Evolutionary conservation across 805 yeast species (phyloP), one percentile per base, ranked within the genome.

Genomic region (Pichia exigua): DNA sequence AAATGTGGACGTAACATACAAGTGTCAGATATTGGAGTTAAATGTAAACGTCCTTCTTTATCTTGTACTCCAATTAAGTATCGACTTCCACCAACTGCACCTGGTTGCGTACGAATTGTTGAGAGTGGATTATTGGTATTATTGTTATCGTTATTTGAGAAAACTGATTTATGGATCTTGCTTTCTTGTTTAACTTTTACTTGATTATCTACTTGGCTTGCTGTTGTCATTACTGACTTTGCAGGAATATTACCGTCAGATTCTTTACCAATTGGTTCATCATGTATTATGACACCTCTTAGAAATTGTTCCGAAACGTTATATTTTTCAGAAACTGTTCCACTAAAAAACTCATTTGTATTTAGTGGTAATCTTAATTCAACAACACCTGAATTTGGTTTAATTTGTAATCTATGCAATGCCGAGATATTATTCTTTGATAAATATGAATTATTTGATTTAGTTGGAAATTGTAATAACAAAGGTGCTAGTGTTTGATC

Each of bases 1-100:
- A 94, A 88, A 59, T 78, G 77, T 2, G 97, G 94, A 58, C 96
- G 76, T 54, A 94, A 65, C 65, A 92, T 97, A 0, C 85, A 79
- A 0, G 86, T 79, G 21, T 81, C 74, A 38, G 79, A 77, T 1
- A 91, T 73, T 1, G 92, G 87, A 1, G 79, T 67, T 54, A 92
- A 65, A 47, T 86, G 80, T 9, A 89, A 61, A 18, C 76, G 39
- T 15, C 55, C 77, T 30, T 77, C 69, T 18, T 55, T 49, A 30
- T 49, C 57, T 41, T 68, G 51, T 11, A 58, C 45, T 3, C 72
- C 79, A 12, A 72, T 72, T 56, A 73, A 77, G 57, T 77, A 78
- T 0, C 54, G 52, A 30, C 54, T 53, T 8, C 59, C 59, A 18
- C 59, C 59, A 50, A 51, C 50, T 21, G 59, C 21, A 17, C 59